phyloP scores from a whole-genome alignment of 306 rosid species.

The Lathyrus oleraceus region DNA sequence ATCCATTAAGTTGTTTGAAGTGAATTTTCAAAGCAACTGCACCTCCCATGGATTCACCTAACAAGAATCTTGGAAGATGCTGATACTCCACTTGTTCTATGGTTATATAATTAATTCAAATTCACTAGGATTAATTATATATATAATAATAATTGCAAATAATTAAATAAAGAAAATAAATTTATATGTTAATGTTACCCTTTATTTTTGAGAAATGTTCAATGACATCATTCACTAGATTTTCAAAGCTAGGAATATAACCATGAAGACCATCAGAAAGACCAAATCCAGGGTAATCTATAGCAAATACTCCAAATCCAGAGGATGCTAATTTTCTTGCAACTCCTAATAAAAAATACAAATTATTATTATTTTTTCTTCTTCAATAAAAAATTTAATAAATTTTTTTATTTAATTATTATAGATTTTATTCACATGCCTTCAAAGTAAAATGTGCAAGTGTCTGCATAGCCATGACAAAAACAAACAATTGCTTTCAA shows the following conservation, averaged over 20 bases:
- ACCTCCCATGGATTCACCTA: constrained; percentile 96
- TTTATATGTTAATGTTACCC: constrained; percentile 37
- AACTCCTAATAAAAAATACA: constrained; percentile 51
- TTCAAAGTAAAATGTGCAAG: constrained; percentile 61
- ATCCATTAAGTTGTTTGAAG: constrained; percentile 77
- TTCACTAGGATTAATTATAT: neutral
- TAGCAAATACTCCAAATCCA: constrained; percentile 85
- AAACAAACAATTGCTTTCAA: constrained; percentile 49
- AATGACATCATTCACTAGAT: constrained; percentile 74
- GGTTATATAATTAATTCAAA: constrained; percentile 21
- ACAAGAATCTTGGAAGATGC: constrained; percentile 77
- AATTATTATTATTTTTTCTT: constrained; percentile 4
- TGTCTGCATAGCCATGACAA: constrained; percentile 59
- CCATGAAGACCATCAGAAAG: constrained; percentile 96
- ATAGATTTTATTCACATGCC: constrained; percentile 29
- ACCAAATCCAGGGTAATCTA: constrained; percentile 98
- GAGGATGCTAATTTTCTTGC: constrained; percentile 84
- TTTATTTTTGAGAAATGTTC: constrained; percentile 82
- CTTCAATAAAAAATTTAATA: neutral
- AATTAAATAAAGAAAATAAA: neutral
- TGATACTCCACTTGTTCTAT: constrained; percentile 61
- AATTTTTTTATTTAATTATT: neutral
- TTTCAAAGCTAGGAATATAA: constrained; percentile 72
- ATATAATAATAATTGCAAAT: neutral
- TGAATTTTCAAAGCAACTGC: constrained; percentile 87